Evolutionary conservation across 2,329 filamentous ascomycete genomes (phyloP), one percentile per base, ranked within the genome.

Genomic region (Neoascochyta sp.): DNA sequence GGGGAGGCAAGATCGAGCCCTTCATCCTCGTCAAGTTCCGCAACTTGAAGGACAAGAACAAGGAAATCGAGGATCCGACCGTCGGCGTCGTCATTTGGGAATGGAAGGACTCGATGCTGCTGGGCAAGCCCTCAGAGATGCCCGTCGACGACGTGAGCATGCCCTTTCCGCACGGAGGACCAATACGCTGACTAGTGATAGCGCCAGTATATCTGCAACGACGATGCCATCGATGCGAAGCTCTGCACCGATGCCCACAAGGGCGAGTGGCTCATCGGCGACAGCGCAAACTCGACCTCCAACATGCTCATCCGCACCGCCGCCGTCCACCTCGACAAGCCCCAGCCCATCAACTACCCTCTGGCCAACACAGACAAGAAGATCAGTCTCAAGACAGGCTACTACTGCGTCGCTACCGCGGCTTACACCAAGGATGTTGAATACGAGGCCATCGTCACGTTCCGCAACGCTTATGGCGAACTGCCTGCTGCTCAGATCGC

Each of bases 381-480:
- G 33, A 27, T 48, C 9, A 16, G 41, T 2, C 50, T 63, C 54
- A 87, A 86, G 63, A 98, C 92, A 0, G 92, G 92, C 16, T 98
- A 95, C 66, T 98, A 95, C 64, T 98, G 92, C 54, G 82, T 98
- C 36, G 79, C 86, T 29, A 92, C 87, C 1, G 81, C 80, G 43
- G 75, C 75, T 13, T 90, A 79, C 59, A 78, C 74, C 15, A 70
- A 74, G 0, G 70, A 75, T 6, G 63, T 74, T 35, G 73, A 86
- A 24, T 98, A 93, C 58, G 76, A 73, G 25, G 89, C 83, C 6
- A 76, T 92, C 9, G 82, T 92, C 23, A 89, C 92, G 53, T 98
- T 96, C 64, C 81, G 89, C 41, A 96, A 98, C 64, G 85, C 92
- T 3, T 98, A 93, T 58, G 92, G 92, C 58, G 90, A 98, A 69